phyloP scores from a whole-genome alignment of 2,329 filamentous ascomycete genomes.

The Hypoxylon sp. region DNA sequence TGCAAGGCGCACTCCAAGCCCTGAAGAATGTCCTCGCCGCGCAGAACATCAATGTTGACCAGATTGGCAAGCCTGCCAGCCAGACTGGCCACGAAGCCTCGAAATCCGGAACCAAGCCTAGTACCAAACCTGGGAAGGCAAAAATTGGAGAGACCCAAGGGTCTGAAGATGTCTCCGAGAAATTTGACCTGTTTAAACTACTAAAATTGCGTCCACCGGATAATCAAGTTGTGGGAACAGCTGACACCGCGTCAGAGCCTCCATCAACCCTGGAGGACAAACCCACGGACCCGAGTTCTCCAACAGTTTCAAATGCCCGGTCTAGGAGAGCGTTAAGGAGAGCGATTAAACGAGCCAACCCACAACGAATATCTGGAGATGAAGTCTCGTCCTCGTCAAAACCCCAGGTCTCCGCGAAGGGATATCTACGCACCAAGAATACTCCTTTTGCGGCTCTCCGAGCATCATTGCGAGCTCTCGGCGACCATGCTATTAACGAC shows the following conservation, averaged over 20 bases:
- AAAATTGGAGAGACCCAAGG: neutral
- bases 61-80: slow-evolving; percentile 35
- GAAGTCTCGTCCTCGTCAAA: neutral
- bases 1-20: slow-evolving; percentile 57
- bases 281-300: neutral
- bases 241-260: neutral
- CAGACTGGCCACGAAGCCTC: slow-evolving; percentile 11
- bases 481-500: neutral
- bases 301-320: neutral
- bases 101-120: neutral
- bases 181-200: no score
- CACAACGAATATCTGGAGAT: neutral
- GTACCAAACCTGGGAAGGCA: neutral
- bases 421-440: no score
- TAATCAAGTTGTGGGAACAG: neutral
- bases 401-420: neutral
- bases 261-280: neutral
- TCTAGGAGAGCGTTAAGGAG: neutral
- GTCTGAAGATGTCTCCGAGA: neutral
- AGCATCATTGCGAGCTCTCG: neutral
- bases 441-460: neutral
- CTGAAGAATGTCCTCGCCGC: slow-evolving; percentile 58
- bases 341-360: slow-evolving; percentile 4
- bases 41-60: slow-evolving; percentile 52
- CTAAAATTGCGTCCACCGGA: neutral